Conservation (phyloP, 805 yeast genomes). For the Cyberlindnera subsufficiens region DNA sequence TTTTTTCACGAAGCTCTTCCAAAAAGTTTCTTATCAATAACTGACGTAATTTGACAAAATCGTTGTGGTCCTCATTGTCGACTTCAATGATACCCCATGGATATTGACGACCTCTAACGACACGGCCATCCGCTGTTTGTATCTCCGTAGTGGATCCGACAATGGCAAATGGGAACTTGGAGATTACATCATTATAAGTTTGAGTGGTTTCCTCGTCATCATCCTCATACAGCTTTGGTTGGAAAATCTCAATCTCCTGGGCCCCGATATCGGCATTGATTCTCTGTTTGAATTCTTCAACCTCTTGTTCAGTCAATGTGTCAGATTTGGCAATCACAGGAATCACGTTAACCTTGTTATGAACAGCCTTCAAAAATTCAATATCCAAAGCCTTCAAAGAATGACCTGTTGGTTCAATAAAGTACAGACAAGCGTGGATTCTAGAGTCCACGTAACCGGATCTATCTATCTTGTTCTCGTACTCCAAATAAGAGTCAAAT, state of each 20-base stretch:
- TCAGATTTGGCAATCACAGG: slow-evolving; percentile 96
- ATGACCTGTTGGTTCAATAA: slow-evolving; percentile 97
- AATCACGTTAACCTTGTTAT: slow-evolving; percentile 86
- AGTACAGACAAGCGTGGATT: slow-evolving; percentile 88
- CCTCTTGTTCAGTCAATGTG: slow-evolving; percentile 84
- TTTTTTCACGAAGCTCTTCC: slow-evolving; percentile 89
- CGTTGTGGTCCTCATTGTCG: slow-evolving; percentile 91
- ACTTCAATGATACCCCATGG: slow-evolving; percentile 98
- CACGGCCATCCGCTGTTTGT: slow-evolving; percentile 64
- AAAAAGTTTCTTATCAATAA: slow-evolving; percentile 82
- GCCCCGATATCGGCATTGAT: slow-evolving; percentile 69
- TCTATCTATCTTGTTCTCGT: slow-evolving; percentile 80
- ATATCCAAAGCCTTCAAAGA: slow-evolving; percentile 84
- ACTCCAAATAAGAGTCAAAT: slow-evolving; percentile 83
- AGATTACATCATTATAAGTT: slow-evolving; percentile 60
- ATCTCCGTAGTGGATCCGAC: slow-evolving; percentile 81
- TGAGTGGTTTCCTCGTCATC: slow-evolving; percentile 80
- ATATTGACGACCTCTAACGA: slow-evolving; percentile 84
- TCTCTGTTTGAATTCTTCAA: slow-evolving; percentile 65
- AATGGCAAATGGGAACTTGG: slow-evolving; percentile 85
- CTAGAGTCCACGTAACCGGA: slow-evolving; percentile 69
- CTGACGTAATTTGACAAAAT: slow-evolving; percentile 84
- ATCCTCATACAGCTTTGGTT: slow-evolving; percentile 70
- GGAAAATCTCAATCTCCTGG: slow-evolving; percentile 70
- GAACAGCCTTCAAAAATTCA: slow-evolving; percentile 79